Evolutionary conservation across 495 filamentous ascomycete species (phyloP), one percentile per base, ranked within the genome.

Genomic region (Trichoderma gamsii): DNA sequence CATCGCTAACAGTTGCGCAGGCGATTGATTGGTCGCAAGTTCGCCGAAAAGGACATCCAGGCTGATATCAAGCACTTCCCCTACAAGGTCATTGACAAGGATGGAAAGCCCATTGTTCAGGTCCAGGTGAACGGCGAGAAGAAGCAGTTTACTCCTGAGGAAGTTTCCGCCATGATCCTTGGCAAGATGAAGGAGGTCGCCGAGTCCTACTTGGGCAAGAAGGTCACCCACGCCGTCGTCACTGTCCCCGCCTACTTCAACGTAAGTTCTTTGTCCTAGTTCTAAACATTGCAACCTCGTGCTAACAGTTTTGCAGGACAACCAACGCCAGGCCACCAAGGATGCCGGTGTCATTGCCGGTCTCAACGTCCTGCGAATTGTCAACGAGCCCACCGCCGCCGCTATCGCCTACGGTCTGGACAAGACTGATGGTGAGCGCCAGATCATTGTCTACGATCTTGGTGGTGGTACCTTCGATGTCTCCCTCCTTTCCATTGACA

Each of bases 401-500:
- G 91, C 90, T 78, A 91, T 94, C 75, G 91, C 91, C 70, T 92
- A 92, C 77, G 90, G 92, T 79, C 84, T 96, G 73, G 92, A 96
- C 80, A 92, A 94, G 87, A 88, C 85, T 63, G 87, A 86, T 71
- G 90, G 87, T 64, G 92, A 96, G 79, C 89, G 91, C 76, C 92
- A 95, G 83, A 92, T 96, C 76, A 92, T 96, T 73, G 92, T 96
- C 73, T 96, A 96, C 81, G 95, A 99, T 88, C 91, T 99, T 72
- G 95, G 95, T 89, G 95, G 95, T 89, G 95, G 95, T 88, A 98
- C 95, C 74, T 99, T 99, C 80, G 95, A 99, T 95, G 95, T 99
- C 64, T 97, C 94, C 66, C 92, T 99, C 72, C 86, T 99, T 51
- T 96, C 93, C 49, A 96, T 98, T 71, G 96, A 99, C 75, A 83